Evolutionary conservation across 2,329 filamentous ascomycete species (phyloP).

Genomic region (Pseudogymnoascus sp.): DNA sequence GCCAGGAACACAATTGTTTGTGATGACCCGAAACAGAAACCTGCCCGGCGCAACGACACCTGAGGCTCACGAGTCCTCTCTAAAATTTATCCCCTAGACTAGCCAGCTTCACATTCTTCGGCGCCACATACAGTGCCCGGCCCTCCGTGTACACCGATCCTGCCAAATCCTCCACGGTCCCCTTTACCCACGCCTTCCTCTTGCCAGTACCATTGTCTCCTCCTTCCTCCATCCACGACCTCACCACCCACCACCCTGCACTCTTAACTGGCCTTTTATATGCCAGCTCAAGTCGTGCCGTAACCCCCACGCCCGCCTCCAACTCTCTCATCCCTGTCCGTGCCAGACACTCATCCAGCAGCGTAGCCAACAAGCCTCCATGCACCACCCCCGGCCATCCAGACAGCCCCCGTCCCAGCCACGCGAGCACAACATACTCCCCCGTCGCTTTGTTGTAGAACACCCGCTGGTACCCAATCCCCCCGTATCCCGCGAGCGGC

Average conservation of each 20-base stretch:
- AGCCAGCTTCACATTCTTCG: conserved; percentile 32
- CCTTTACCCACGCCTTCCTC: conserved; percentile 48
- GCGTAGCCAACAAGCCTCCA: conserved; percentile 60
- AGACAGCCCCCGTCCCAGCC: conserved; percentile 54
- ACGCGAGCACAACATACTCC: conserved; percentile 56
- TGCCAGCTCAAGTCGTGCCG: conserved; percentile 50
- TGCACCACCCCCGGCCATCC: conserved; percentile 69
- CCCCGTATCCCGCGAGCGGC: conserved; percentile 35
- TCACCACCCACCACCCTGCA: conserved; percentile 57
- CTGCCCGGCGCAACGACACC: background rate
- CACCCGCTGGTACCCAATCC: conserved; percentile 48
- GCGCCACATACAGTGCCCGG: conserved; percentile 51
- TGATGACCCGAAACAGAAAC: background rate
- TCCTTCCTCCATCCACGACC: conserved; percentile 37
- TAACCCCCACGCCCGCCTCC: conserved; percentile 43
- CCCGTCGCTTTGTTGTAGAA: conserved; percentile 55
- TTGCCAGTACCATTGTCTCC: conserved; percentile 28
- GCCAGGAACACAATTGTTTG: background rate
- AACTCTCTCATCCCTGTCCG: conserved; percentile 48
- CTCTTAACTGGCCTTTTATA: conserved; percentile 56
- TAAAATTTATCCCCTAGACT: background rate
- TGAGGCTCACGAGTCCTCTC: conserved; percentile 1
- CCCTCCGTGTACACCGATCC: conserved; percentile 53
- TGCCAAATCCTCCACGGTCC: conserved; percentile 45
- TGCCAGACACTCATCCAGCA: conserved; percentile 64